These are phyloP conservation scores for Ottelia alismoides DNA, from an alignment of 106 monocot species.

Conservation along the genomic window DNA sequence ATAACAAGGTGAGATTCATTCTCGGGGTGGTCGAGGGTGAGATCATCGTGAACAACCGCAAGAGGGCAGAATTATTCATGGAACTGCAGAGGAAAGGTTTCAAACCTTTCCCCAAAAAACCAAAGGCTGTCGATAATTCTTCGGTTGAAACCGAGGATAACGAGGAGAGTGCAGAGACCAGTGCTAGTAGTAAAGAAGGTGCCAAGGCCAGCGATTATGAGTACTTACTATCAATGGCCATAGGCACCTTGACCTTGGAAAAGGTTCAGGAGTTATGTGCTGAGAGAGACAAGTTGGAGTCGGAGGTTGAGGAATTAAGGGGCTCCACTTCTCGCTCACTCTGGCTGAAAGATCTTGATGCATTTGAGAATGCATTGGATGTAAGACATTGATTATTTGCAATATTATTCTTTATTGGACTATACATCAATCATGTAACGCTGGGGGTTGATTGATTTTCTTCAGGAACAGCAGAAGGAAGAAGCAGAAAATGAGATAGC, in stretches of 20 bases:
- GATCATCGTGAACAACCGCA: conserved; percentile 53
- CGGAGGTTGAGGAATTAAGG: conserved; percentile 38
- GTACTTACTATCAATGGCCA: conserved; percentile 63
- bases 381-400: conserved; percentile 18
- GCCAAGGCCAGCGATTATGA: conserved; percentile 41
- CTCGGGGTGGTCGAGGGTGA: conserved; percentile 52
- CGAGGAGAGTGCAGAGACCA: conserved; percentile 9
- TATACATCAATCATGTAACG: neutral
- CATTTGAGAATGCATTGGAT: conserved; percentile 42
- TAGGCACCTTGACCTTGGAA: conserved; percentile 57
- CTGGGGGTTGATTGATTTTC: neutral
- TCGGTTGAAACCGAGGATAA: conserved; percentile 21
- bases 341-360: conserved; percentile 69
- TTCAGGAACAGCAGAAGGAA: conserved; percentile 32
- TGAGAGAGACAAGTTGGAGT: conserved; percentile 33
- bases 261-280: conserved; percentile 47
- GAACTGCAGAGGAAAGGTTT: conserved; percentile 66
- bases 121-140: conserved; percentile 27
- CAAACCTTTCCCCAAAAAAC: conserved; percentile 59
- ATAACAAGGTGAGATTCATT: conserved; percentile 79
- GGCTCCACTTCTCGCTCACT: conserved; percentile 26
- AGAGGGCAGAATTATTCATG: conserved; percentile 44
- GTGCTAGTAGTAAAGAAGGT: conserved; percentile 18
- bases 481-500: conserved; percentile 7
- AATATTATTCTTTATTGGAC: neutral